A percentile compares a stretch with the other conserved stretches of the same genome.
phyloP scores from a whole-genome alignment of 306 rosid species.

The Purshia tridentata region DNA sequence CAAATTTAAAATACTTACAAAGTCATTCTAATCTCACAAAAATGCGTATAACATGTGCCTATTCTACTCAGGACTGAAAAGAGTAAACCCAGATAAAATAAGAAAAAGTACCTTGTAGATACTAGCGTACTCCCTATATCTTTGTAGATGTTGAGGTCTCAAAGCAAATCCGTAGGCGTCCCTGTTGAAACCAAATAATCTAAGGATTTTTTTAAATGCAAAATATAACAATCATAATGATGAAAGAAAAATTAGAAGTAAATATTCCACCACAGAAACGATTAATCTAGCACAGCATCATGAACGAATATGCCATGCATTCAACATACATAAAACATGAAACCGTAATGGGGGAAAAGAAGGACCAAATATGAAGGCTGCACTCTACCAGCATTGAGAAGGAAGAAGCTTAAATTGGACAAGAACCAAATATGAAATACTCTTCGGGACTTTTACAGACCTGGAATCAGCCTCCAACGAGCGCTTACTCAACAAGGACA shows the following conservation, averaged over 20 bases:
- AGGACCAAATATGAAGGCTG: background rate
- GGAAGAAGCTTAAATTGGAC: background rate
- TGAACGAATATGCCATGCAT: background rate
- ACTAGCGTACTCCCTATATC: slow-evolving; percentile 57
- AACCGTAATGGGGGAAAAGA: no score
- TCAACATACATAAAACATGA: background rate
- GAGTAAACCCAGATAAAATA: slow-evolving; percentile 5
- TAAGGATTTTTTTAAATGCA: background rate
- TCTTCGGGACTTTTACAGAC: slow-evolving; percentile 30
- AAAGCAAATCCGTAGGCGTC: slow-evolving; percentile 92
- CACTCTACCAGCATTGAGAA: background rate
- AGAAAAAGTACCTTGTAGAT: slow-evolving; percentile 66
- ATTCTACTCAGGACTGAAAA: slow-evolving; percentile 11
- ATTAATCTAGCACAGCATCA: background rate
- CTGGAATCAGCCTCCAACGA: slow-evolving; percentile 96
- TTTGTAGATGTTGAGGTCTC: slow-evolving; percentile 86
- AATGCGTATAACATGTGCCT: slow-evolving; percentile 3
- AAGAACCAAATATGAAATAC: background rate
- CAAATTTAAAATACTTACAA: background rate
- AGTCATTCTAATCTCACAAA: background rate
- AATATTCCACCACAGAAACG: background rate
- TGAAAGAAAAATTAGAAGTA: background rate
- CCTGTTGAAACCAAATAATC: slow-evolving; percentile 38
- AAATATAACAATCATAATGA: background rate
- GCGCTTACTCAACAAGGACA: slow-evolving; percentile 96